A percentile compares a stretch with the other conserved stretches of the same genome.
Conservation (phyloP, 257 asterid species). For the Petrea volubilis region DNA sequence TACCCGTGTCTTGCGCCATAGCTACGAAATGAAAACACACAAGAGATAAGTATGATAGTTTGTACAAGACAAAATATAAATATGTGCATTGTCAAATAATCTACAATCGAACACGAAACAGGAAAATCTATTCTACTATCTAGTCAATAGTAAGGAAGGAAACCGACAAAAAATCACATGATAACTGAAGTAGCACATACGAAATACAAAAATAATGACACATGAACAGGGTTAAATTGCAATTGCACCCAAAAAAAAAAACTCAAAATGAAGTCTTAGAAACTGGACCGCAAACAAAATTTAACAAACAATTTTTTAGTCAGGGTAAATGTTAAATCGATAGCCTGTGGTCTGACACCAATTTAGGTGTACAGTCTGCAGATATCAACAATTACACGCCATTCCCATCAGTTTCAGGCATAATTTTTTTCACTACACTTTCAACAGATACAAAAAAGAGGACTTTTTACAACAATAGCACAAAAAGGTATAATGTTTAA, state of each 20-base stretch:
- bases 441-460: not conserved
- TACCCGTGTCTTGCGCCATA: constrained; percentile 38
- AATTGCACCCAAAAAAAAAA: not conserved
- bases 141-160: not conserved
- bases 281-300: not conserved
- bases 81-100: not conserved
- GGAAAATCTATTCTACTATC: not conserved
- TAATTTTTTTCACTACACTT: not conserved
- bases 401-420: not conserved
- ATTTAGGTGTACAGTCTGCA: not conserved
- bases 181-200: not conserved
- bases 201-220: not conserved
- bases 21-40: not conserved
- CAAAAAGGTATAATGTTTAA: no score
- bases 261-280: not conserved
- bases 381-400: not conserved
- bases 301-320: not conserved
- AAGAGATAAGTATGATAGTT: not conserved
- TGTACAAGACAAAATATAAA: not conserved
- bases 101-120: not conserved
- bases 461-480: no score
- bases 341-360: not conserved
- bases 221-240: not conserved
- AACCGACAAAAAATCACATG: not conserved
- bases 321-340: not conserved